Evolutionary conservation across 2,329 filamentous ascomycete genomes (phyloP), one percentile per base, ranked within the genome.

Genomic region (Erysiphe pulchra): DNA sequence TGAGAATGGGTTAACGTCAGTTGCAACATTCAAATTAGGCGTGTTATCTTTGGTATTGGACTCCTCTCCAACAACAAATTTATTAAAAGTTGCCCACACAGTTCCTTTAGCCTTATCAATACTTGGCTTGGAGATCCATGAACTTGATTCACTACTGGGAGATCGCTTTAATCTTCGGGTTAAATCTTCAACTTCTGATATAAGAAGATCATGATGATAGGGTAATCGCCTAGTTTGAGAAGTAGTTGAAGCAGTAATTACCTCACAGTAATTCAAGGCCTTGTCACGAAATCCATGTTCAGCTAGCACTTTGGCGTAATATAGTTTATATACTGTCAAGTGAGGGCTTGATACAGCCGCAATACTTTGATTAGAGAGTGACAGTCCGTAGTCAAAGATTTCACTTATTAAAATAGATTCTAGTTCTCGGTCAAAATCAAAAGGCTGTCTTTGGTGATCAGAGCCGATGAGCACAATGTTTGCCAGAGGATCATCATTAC

Each of bases 41-140:
- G 66, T 72, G 46, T 69, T 69, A 0, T 71, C 73, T 10, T 67
- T 67, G 32, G 68, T 67, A 45, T 84, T 80, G 45, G 73, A 73
- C 46, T 95, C 87, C 48, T 94, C 87, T 13, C 90, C 92, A 45
- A 81, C 77, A 49, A 98, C 85, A 57, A 98, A 98, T 56, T 85
- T 94, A 62, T 86, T 95, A 63, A 99, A 94, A 48, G 80, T 84
- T 51, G 77, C 85, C 71, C 84, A 86, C 58, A 95, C 75, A 32
- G 80, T 84, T 49, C 80, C 85, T 2, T 86, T 90, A 0, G 95
- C 84, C 61, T 92, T 93, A 60, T 92, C 86, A 72, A 95, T 92
- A 60, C 76, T 94, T 7, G 87, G 85, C 60, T 90, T 93, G 1
- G 84, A 80, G 45, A 98, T 90, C 83, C 87, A 93, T 2, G 85